These are phyloP conservation scores for Zostera marina DNA, from an alignment of 116 monocot genomes.

Conservation along the genomic window DNA sequence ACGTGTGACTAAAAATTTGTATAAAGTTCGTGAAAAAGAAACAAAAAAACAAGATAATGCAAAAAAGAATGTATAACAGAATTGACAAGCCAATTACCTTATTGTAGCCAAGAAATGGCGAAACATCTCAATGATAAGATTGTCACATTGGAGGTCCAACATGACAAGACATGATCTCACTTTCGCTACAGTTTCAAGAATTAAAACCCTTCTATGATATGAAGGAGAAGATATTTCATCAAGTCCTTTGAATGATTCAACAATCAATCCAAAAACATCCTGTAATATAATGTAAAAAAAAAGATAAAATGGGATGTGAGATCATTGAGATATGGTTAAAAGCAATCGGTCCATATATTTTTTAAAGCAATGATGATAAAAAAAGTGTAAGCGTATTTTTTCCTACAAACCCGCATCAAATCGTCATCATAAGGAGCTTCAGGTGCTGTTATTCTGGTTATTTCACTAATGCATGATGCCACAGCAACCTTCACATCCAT, in stretches of 20 bases:
- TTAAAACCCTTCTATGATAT: conserved; percentile 47
- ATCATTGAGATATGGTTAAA: too few species aligned
- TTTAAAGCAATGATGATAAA: background rate
- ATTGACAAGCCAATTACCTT: conserved; percentile 12
- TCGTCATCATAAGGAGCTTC: conserved; percentile 59
- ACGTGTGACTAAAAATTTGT: too few species aligned
- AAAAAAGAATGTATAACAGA: background rate
- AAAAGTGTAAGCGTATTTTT: background rate
- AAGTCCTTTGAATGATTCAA: conserved; percentile 40
- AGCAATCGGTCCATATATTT: too few species aligned
- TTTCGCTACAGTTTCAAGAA: conserved; percentile 75
- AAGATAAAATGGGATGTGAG: background rate
- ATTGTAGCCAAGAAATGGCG: conserved; percentile 21
- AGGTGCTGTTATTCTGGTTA: conserved; percentile 76
- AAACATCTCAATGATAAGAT: conserved; percentile 31
- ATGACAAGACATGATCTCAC: conserved; percentile 57
- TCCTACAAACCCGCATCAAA: conserved; percentile 44
- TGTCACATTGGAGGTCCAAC: conserved; percentile 36
- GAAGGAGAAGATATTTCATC: conserved; percentile 36
- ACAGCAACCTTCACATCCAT: conserved; percentile 43
- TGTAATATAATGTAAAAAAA: conserved; percentile 11
- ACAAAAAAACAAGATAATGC: background rate
- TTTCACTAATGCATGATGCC: conserved; percentile 50
- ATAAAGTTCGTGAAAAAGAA: background rate
- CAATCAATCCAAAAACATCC: conserved; percentile 62